Percentiles rank a stretch among this genome's conserved stretches.
phyloP scores from a whole-genome alignment of 2,329 filamentous ascomycete species.

The Plenodomus biglobosus region DNA sequence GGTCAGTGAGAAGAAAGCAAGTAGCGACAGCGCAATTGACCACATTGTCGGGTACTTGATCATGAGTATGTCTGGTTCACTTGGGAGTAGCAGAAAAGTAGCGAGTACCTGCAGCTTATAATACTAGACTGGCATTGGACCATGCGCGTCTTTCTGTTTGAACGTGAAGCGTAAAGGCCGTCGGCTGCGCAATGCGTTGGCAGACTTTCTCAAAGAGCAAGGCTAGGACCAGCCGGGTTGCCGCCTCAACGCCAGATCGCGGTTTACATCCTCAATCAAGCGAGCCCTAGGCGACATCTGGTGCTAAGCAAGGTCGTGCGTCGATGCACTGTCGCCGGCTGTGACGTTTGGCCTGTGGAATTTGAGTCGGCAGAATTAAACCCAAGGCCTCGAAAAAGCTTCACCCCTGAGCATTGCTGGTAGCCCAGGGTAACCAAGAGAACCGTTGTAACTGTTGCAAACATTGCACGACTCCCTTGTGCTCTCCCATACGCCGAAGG shows the following conservation, averaged over 20 bases:
- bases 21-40: slow-evolving; percentile 25
- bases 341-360: slow-evolving; percentile 30
- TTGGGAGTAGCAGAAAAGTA: slow-evolving; percentile 16
- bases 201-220: slow-evolving; percentile 21
- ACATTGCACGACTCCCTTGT: slow-evolving; percentile 5
- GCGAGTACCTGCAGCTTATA: slow-evolving; percentile 32
- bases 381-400: not conserved
- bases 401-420: slow-evolving; percentile 15
- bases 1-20: slow-evolving; percentile 26
- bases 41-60: slow-evolving; percentile 24
- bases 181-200: slow-evolving; percentile 42
- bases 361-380: not conserved
- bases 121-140: slow-evolving; percentile 15
- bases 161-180: slow-evolving; percentile 22
- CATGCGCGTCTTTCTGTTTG: slow-evolving; percentile 14
- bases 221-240: slow-evolving; percentile 23
- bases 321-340: slow-evolving; percentile 28
- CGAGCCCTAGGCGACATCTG: slow-evolving; percentile 21
- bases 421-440: slow-evolving; percentile 26
- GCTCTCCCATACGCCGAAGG: not conserved
- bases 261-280: slow-evolving; percentile 23
- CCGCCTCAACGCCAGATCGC: slow-evolving; percentile 32
- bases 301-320: slow-evolving; percentile 26
- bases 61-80: slow-evolving; percentile 5
- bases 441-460: slow-evolving; percentile 4